These are phyloP conservation scores for Colletotrichum sp. DNA, from an alignment of 2,329 filamentous ascomycete species.

Conservation along the genomic window DNA sequence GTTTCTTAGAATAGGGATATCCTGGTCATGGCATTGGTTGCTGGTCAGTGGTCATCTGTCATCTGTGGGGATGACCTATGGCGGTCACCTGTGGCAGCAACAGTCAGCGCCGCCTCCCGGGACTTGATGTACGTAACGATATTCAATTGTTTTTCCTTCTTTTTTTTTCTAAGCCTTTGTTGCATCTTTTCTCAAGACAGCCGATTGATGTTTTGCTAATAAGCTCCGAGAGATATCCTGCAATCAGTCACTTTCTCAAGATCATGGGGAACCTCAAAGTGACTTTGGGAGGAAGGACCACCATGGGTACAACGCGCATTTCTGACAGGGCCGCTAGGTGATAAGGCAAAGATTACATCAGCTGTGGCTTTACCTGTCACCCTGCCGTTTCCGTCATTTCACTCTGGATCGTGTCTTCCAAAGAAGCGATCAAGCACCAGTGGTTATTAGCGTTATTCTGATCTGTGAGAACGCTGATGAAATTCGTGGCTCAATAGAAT, in stretches of 20 bases:
- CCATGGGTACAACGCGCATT: neutral
- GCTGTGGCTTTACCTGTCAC: neutral
- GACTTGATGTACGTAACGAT: neutral
- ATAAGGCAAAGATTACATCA: neutral
- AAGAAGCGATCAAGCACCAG: neutral
- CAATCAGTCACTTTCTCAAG: neutral
- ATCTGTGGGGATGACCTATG: neutral
- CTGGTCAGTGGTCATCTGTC: neutral
- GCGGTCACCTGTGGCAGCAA: neutral
- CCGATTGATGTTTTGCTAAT: neutral
- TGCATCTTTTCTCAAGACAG: neutral
- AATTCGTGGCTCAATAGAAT: neutral
- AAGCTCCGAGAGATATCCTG: neutral
- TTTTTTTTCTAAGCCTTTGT: neutral
- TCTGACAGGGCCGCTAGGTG: neutral
- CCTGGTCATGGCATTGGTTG: neutral
- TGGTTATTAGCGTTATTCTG: neutral
- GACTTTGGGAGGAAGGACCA: neutral
- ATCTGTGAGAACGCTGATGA: neutral
- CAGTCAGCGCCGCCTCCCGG: neutral
- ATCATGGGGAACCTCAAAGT: neutral
- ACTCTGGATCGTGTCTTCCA: neutral
- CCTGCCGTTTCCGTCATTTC: neutral
- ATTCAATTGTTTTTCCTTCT: neutral
- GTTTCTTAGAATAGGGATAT: neutral